Evolutionary conservation across 345 rosid species (phyloP), one percentile per base, ranked within the genome.

Genomic region (Carallia pectinifolia): DNA sequence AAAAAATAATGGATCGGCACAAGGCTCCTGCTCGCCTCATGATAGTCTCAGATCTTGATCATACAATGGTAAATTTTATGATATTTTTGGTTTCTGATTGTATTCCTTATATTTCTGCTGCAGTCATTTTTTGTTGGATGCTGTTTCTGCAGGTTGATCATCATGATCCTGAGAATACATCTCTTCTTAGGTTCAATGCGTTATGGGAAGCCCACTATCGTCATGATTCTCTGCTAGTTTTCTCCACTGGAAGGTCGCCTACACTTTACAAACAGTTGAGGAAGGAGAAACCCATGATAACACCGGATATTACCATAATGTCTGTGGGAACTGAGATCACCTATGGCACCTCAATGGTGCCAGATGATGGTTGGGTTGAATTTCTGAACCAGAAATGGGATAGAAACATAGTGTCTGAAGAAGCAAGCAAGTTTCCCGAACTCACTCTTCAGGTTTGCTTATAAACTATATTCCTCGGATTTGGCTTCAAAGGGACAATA

Each of bases 241-340:
- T 72, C 73, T 93, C 91, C 69, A 87, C 96, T 6, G 96, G 97
- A 61, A 88, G 98, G 83, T 88, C 94, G 6, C 88, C 84, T 8
- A 68, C 77, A 1, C 81, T 82, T 63, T 93, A 93, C 77, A 59
- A 67, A 50, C 69, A 77, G 78, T 72, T 91, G 62, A 83, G 92
- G 73, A 83, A 67, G 23, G 81, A 80, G 81, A 93, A 66, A 75
- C 97, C 98, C 73, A 83, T 95, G 88, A 61, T 95, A 75, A 92
- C 97, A 31, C 99, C 99, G 7, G 99, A 95, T 72, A 86, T 95
- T 58, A 87, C 97, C 34, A 92, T 95, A 67, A 89, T 90, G 98
- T 95, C 99, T 58, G 99, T 95, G 66, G 99, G 99, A 68, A 95
- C 98, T 13, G 99, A 95, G 88, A 95, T 95, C 74, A 95, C 99